Conservation (phyloP, 2,329 filamentous ascomycete genomes). For the Aureobasidium lini region DNA sequence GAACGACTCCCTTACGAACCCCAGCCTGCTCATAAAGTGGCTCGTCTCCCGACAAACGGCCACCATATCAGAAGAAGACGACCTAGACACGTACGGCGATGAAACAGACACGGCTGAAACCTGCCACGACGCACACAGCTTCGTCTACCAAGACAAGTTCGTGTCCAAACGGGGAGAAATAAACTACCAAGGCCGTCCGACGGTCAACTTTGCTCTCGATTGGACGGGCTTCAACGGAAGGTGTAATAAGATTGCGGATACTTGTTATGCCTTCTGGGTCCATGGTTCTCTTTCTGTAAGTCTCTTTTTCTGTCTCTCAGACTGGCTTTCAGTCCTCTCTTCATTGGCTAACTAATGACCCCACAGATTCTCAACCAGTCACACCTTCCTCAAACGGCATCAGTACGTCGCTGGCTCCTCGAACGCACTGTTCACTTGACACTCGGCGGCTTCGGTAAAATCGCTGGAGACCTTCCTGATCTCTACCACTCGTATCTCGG, state of each 20-base stretch:
- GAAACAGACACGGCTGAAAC: conserved; percentile 31
- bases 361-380: conserved; percentile 20
- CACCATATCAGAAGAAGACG: conserved; percentile 36
- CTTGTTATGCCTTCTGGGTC: conserved; percentile 95
- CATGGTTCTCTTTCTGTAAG: conserved; percentile 52
- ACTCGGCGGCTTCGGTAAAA: conserved; percentile 39
- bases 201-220: conserved; percentile 47
- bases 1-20: conserved; percentile 22
- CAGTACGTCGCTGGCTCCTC: conserved; percentile 62
- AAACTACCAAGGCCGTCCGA: conserved; percentile 46
- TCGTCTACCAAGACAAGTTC: conserved; percentile 27
- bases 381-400: conserved; percentile 16
- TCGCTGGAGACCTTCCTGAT: conserved; percentile 46
- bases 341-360: background rate
- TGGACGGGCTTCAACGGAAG: conserved; percentile 81
- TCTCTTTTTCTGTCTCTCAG: background rate
- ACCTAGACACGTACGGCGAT: conserved; percentile 27
- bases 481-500: conserved; percentile 87
- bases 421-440: conserved; percentile 81
- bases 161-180: conserved; percentile 23
- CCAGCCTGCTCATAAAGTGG: conserved; percentile 37
- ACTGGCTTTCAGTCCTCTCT: background rate
- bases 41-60: conserved; percentile 41
- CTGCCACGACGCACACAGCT: conserved; percentile 33
- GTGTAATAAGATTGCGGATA: conserved; percentile 85